A percentile compares a stretch with the other conserved stretches of the same genome.
Evolutionary conservation across 139 green algal species (phyloP).

Genomic region (Pseudopediastrum boryanum): DNA sequence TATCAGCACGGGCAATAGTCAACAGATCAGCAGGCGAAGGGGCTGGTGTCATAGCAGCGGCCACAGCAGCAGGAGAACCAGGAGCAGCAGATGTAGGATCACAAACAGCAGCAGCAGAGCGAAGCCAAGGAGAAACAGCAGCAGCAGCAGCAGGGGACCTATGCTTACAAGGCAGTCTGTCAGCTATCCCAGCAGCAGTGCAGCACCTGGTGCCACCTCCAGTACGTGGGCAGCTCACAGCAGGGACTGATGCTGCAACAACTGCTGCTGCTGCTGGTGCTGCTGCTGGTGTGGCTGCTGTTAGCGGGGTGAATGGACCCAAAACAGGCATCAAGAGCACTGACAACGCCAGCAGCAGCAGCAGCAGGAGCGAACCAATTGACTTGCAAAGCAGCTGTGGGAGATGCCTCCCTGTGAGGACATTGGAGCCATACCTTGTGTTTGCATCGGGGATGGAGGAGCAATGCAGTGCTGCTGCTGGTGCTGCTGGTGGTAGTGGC

Average conservation of each 20-base stretch:
- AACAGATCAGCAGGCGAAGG: not conserved
- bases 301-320: too few species aligned
- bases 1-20: not conserved
- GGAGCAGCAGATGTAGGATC: slow-evolving; percentile 7
- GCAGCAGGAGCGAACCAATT: too few species aligned
- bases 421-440: too few species aligned
- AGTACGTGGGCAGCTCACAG: not conserved
- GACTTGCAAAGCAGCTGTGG: too few species aligned
- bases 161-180: not conserved
- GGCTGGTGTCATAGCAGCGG: not conserved
- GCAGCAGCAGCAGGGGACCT: not conserved
- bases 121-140: not conserved
- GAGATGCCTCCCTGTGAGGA: too few species aligned
- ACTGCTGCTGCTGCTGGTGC: too few species aligned
- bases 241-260: too few species aligned
- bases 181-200: not conserved
- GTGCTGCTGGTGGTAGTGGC: too few species aligned
- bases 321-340: too few species aligned
- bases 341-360: too few species aligned
- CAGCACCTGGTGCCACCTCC: slow-evolving; percentile 12
- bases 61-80: not conserved
- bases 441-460: too few species aligned
- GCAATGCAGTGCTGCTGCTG: too few species aligned
- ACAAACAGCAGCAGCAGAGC: not conserved
- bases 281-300: not conserved